Percentiles rank a stretch among this genome's conserved stretches.
These are phyloP conservation scores for Mycena polygramma DNA, from an alignment of 768 basidiomycete species.

Conservation along the genomic window DNA sequence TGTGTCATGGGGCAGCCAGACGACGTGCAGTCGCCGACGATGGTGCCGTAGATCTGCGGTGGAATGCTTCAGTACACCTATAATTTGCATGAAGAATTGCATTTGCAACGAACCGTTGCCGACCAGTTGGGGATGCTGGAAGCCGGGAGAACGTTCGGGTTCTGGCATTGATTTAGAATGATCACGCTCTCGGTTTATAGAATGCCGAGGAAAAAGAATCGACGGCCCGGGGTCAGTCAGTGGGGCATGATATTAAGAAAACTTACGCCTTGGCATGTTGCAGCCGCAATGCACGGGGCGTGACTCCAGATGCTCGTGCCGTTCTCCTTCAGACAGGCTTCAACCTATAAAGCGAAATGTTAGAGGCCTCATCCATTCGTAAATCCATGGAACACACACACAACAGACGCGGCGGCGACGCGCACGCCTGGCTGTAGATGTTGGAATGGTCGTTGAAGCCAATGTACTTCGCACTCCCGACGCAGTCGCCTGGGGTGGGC, in stretches of 20 bases:
- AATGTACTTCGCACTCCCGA: no score
- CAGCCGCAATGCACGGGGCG: conserved; percentile 24
- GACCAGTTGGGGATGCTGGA: conserved; percentile 27
- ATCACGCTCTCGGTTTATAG: conserved; percentile 23
- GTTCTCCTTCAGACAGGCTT: conserved; percentile 19
- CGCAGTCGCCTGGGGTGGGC: no score
- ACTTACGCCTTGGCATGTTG: conserved; percentile 32
- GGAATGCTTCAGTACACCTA: not conserved
- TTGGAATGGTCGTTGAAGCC: no score
- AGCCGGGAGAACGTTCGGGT: conserved; percentile 18
- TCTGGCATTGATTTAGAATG: conserved; percentile 34
- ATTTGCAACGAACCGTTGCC: conserved; percentile 13
- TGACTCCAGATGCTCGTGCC: conserved; percentile 32
- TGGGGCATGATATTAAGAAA: not conserved
- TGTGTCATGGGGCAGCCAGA: no score
- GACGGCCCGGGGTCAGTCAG: no score
- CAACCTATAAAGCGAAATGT: not conserved
- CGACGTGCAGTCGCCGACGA: no score
- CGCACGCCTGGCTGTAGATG: no score
- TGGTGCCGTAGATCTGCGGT: no score
- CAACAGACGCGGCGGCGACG: no score
- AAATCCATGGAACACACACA: no score
- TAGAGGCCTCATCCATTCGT: no score
- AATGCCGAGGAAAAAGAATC: not conserved
- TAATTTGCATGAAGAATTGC: not conserved